Evolutionary conservation across 1,284 basidiomycete genomes (phyloP), one percentile per base, ranked within the genome.

Genomic region (Pisolithus thermaeus): DNA sequence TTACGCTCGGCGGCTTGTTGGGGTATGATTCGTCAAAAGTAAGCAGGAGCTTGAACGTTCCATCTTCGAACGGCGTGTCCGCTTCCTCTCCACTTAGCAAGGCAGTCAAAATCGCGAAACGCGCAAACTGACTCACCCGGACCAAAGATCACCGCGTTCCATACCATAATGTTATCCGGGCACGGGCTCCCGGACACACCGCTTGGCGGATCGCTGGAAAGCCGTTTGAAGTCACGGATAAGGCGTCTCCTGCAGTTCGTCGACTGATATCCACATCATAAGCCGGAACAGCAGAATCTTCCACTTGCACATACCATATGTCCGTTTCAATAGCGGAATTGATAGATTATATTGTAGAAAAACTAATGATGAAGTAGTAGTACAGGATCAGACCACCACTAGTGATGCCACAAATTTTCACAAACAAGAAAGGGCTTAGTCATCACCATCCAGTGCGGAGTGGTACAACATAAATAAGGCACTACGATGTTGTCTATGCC

Each of bases 101-200:
- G 32, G 27, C 47, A 30, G 36, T 20, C 59, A 36, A 22, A 56
- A 58, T 8, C 40, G 1, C 50, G 30, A 23, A 20, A 12, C 8
- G 7, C 12, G 45, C 18, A 23, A 43, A 46, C 40, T 14, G 12
- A 52, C 55, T 51, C 47, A 92, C 94, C 89, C 70, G 96, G 96
- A 1, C 96, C 96, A 66, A 99, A 98, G 60, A 99, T 99, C 58
- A 99, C 96, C 2, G 96, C 96, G 65, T 99, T 98, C 96, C 96
- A 99, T 11, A 98, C 78, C 92, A 98, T 96, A 69, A 99, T 96
- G 68, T 98, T 98, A 70, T 98, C 96, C 0, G 92, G 87, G 67
- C 92, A 95, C 63, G 96, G 96, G 59, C 92, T 94, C 25, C 96
- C 96, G 12, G 92, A 95, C 61, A 98, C 94, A 9, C 96, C 96